Evolutionary conservation across 148 eudicot genomes (phyloP).

Genomic region (Amaranthus palmeri): DNA sequence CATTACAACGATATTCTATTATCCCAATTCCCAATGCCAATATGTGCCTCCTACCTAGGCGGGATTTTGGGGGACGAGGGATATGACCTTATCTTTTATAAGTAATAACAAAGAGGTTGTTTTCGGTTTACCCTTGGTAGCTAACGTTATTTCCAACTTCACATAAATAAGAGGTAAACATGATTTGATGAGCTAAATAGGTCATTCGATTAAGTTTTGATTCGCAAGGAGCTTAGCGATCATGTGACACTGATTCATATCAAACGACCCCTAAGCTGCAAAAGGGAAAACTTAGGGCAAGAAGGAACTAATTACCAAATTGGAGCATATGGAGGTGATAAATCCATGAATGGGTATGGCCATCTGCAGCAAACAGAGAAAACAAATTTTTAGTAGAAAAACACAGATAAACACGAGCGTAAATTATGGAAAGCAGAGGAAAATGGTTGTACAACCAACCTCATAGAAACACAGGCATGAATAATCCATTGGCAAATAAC

Average conservation of each 20-base stretch:
- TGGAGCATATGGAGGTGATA: constrained; percentile 75
- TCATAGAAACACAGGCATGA: constrained; percentile 53
- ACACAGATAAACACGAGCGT: neutral
- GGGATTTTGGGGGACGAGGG: no score
- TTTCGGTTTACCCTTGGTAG: no score
- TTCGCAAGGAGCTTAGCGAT: no score
- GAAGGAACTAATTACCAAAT: constrained; percentile 44
- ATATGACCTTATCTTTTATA: no score
- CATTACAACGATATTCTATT: no score
- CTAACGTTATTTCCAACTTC: no score
- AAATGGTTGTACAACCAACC: constrained; percentile 34
- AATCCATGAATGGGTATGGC: constrained; percentile 86
- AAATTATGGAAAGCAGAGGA: neutral
- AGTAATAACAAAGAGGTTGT: no score
- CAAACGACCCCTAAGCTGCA: neutral
- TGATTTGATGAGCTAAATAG: no score
- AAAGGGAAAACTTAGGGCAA: neutral
- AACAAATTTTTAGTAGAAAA: neutral
- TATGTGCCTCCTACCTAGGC: no score
- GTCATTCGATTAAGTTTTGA: no score
- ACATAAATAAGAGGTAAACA: no score
- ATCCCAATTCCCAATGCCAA: no score
- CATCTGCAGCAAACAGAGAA: constrained; percentile 47
- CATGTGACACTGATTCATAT: neutral
- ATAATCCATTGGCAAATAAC: constrained; percentile 81